A percentile compares a stretch with the other conserved stretches of the same genome.
phyloP scores from a whole-genome alignment of 441 rosid genomes.

The Manihot esculenta region DNA sequence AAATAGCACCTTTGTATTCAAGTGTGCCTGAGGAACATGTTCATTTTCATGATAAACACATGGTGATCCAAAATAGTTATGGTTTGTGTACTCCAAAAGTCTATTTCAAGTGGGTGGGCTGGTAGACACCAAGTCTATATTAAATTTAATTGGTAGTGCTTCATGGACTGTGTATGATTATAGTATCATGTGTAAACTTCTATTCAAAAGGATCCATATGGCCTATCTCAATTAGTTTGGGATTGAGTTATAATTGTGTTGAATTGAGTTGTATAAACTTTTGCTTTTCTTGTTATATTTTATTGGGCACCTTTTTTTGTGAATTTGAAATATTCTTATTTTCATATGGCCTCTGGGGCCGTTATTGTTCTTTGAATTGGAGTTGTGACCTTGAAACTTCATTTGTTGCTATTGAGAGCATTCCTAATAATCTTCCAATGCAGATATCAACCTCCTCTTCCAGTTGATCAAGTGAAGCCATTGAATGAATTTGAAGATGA shows the following conservation, averaged over 20 bases:
- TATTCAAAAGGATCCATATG: too few species aligned
- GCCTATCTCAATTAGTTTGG: too few species aligned
- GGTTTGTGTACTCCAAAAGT: neutral
- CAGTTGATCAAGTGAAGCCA: slow-evolving; percentile 44
- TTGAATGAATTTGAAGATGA: slow-evolving; percentile 36
- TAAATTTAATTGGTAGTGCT: neutral
- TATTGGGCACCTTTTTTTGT: neutral
- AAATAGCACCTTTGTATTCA: neutral
- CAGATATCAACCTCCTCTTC: slow-evolving; percentile 52
- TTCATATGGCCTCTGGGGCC: neutral
- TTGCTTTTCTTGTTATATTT: neutral
- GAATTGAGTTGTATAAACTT: too few species aligned
- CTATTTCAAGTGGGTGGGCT: too few species aligned
- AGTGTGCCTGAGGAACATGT: neutral
- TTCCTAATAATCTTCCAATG: neutral
- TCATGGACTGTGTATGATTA: neutral
- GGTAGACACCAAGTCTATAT: too few species aligned
- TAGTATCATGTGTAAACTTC: neutral
- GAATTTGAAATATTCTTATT: neutral
- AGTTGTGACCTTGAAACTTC: neutral
- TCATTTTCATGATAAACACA: neutral
- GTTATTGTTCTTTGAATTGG: neutral
- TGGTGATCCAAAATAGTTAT: neutral
- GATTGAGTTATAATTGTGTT: too few species aligned
- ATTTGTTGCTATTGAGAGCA: neutral